Percentiles rank a stretch among this genome's conserved stretches.
These are phyloP conservation scores for Mortierella sp. DNA, from an alignment of 371 early-diverging fungal species.

Conservation along the genomic window DNA sequence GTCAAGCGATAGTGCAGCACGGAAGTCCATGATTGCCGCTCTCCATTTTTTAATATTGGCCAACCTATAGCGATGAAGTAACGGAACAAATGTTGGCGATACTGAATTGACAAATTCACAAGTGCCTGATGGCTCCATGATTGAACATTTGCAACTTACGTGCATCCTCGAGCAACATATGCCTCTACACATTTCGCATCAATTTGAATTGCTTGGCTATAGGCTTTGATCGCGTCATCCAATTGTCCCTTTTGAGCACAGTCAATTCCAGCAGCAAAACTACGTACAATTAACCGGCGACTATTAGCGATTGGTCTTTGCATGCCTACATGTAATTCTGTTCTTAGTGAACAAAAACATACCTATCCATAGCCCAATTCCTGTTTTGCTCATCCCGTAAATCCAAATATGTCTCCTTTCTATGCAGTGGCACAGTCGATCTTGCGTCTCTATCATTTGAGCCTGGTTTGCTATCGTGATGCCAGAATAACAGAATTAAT, in stretches of 20 bases:
- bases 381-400: constrained; percentile 53
- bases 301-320: not conserved
- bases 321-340: not conserved
- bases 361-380: constrained; percentile 56
- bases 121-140: not conserved
- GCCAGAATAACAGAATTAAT: not conserved
- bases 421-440: constrained; percentile 35
- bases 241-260: constrained; percentile 39
- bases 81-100: not conserved
- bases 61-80: constrained; percentile 16
- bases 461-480: constrained; percentile 17
- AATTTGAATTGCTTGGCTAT: constrained; percentile 51
- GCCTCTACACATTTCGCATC: constrained; percentile 44
- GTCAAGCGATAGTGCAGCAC: constrained; percentile 41
- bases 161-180: constrained; percentile 54
- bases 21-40: constrained; percentile 50
- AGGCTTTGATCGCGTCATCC: constrained; percentile 50
- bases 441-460: constrained; percentile 27
- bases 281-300: constrained; percentile 1
- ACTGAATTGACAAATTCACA: not conserved
- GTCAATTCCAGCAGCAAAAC: constrained; percentile 40
- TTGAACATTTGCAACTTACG: constrained; percentile 32
- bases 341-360: constrained; percentile 2
- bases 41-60: constrained; percentile 37
- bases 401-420: constrained; percentile 52